Base-by-base conservation (phyloP, 805 yeast species). In the Ogataea haglerorum region DNA sequence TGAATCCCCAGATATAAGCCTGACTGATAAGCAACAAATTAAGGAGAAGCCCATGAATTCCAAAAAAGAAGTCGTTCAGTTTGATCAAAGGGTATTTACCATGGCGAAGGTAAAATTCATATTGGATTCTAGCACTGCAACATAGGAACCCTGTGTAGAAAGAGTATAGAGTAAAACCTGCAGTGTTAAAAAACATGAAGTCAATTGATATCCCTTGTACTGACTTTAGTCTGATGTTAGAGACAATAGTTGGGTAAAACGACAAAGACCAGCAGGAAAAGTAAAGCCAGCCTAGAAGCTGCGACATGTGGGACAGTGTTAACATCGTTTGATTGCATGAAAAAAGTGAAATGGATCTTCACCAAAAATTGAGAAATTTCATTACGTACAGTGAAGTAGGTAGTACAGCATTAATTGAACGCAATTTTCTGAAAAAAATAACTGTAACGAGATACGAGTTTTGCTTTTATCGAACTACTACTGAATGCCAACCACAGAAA, bases 401-500 rank as follows among this genome's bases (percentile, higher is more conserved):
- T n/a, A n/a, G n/a, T n/a, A n/a, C n/a, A n/a, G n/a, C n/a, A n/a
- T n/a, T n/a, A n/a, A n/a, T n/a, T n/a, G n/a, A n/a, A n/a, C n/a
- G 21, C 21, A 19, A 18, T 19, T 19, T 19, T 19, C 6, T 18
- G 5, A 18, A 7, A 18, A 6, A 18, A 18, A 2, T 18, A 3
- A 18, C 6, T 2, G 4, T 18, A 2, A 18, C 6, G 19, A 18
- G 5, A 18, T 18, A 6, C 6, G 19, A 18, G 2, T 4, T 18
- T 18, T 18, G 19, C 5, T 5, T 18, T 18, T 18, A 18, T 4
- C 9, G 12, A 12, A 24, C 13, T 5, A 24, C 15, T 28, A 78
- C 48, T 79, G 88, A 17, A 86, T 88, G 6, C 96, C 98, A 35
- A 90, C 74, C 13, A 91, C 93, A 19, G 91, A 82, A 47, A 93